A percentile compares a stretch with the other conserved stretches of the same genome.
phyloP scores from a whole-genome alignment of 805 yeast genomes.

The Cyberlindnera galapagoensis region DNA sequence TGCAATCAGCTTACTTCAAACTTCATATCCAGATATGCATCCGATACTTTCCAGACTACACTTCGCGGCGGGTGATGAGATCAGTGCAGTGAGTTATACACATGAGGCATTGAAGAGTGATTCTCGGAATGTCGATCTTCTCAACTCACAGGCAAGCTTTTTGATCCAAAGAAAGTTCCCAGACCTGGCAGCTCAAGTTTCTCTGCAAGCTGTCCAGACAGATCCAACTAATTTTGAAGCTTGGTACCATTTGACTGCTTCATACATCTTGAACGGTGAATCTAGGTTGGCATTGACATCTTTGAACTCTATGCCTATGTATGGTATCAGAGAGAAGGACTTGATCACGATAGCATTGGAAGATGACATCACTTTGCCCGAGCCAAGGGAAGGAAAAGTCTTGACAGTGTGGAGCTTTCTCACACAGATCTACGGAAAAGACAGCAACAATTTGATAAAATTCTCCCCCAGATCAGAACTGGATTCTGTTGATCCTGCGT shows the following conservation, averaged over 20 bases:
- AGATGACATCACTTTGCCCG: constrained; percentile 39
- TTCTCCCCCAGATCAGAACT: constrained; percentile 26
- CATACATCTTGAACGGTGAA: constrained; percentile 51
- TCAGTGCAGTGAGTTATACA: constrained; percentile 28
- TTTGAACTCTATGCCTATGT: constrained; percentile 73
- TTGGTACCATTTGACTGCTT: constrained; percentile 61
- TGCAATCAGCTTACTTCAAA: constrained; percentile 34
- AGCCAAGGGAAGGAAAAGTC: constrained; percentile 48
- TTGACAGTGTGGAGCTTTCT: constrained; percentile 38
- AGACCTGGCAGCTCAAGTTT: constrained; percentile 50
- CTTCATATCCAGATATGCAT: constrained; percentile 18
- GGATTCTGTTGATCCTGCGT: constrained; percentile 39
- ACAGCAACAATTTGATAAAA: constrained; percentile 20
- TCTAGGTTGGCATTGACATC: constrained; percentile 56
- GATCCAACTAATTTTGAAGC: constrained; percentile 72
- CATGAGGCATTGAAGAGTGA: constrained; percentile 23
- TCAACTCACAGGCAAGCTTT: constrained; percentile 50
- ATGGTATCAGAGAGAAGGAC: constrained; percentile 35
- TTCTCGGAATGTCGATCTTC: constrained; percentile 15
- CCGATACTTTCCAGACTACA: constrained; percentile 26
- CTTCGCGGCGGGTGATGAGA: constrained; percentile 28
- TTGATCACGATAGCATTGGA: constrained; percentile 36
- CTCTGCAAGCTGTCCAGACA: constrained; percentile 53
- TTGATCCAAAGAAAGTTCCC: constrained; percentile 47
- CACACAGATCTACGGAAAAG: constrained; percentile 21